Percentiles rank a stretch among this genome's conserved stretches.
Conservation (phyloP, 805 yeast species). For the Candida ipomoeae region DNA sequence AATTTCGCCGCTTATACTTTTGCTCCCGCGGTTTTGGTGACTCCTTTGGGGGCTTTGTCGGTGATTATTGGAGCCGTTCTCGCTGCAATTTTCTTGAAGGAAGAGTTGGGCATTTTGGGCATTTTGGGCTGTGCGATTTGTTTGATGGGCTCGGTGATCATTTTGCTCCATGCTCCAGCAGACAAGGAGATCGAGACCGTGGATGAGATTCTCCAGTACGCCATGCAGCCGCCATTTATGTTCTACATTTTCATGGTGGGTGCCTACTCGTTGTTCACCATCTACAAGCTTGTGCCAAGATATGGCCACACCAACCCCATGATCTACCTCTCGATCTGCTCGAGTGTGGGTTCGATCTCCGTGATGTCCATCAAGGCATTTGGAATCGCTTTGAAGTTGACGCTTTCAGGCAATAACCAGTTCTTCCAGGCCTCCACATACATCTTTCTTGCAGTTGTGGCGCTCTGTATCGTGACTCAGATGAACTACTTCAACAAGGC, state of each 20-base stretch:
- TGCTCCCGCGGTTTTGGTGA: constrained; percentile 90
- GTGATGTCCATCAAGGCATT: constrained; percentile 92
- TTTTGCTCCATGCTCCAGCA: constrained; percentile 90
- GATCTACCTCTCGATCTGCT: constrained; percentile 85
- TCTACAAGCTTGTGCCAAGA: constrained; percentile 75
- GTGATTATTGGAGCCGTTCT: constrained; percentile 90
- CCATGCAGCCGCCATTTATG: constrained; percentile 72
- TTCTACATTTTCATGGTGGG: constrained; percentile 61
- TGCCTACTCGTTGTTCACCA: constrained; percentile 69
- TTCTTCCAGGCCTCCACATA: constrained; percentile 82
- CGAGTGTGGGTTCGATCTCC: constrained; percentile 84
- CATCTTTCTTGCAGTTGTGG: constrained; percentile 72
- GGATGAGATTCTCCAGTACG: constrained; percentile 79
- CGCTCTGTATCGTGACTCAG: constrained; percentile 78
- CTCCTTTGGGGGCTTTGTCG: constrained; percentile 86
- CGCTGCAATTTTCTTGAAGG: constrained; percentile 80
- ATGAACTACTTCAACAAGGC: constrained; percentile 95
- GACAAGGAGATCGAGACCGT: constrained; percentile 85
- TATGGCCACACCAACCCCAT: constrained; percentile 80
- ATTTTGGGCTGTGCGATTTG: constrained; percentile 93
- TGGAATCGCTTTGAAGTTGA: constrained; percentile 85
- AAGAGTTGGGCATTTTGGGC: constrained; percentile 82
- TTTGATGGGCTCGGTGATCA: constrained; percentile 79
- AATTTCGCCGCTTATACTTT: constrained; percentile 93
- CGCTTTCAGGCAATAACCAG: constrained; percentile 82